A percentile compares a stretch with the other conserved stretches of the same genome.
These are phyloP conservation scores for Amanita thiersii DNA, from an alignment of 768 basidiomycete species.

Conservation along the genomic window DNA sequence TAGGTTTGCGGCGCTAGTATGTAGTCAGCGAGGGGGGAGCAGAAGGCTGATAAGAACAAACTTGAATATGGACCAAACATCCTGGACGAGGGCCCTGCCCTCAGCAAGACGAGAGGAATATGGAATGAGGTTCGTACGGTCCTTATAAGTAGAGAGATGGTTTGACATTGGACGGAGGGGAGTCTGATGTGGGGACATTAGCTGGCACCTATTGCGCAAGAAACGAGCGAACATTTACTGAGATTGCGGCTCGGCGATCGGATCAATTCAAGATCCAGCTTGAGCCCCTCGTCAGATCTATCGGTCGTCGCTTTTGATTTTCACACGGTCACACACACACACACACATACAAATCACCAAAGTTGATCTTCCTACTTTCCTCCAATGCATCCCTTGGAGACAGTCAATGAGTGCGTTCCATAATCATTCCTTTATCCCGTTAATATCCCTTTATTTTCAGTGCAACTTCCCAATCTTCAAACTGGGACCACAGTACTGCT, in stretches of 20 bases:
- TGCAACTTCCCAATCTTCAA: too few relatives aligned
- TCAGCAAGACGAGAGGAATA: constrained; percentile 67
- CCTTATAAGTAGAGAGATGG: constrained; percentile 15
- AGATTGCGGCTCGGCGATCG: too few relatives aligned
- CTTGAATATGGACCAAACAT: constrained; percentile 94
- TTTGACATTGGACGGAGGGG: constrained; percentile 11
- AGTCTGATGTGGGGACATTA: constrained; percentile 1
- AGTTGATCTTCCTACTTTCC: too few relatives aligned
- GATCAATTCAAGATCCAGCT: neutral
- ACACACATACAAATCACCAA: too few relatives aligned
- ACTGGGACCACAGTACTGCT: too few relatives aligned
- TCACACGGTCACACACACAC: too few relatives aligned
- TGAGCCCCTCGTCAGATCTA: too few relatives aligned
- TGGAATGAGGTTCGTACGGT: constrained; percentile 48
- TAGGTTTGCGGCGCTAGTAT: constrained; percentile 70
- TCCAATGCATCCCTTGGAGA: too few relatives aligned
- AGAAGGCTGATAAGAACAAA: constrained; percentile 21
- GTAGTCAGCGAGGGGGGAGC: constrained; percentile 5
- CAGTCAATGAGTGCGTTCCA: neutral
- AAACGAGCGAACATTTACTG: too few relatives aligned
- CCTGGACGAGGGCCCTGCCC: constrained; percentile 70
- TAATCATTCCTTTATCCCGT: neutral
- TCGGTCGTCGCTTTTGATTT: too few relatives aligned
- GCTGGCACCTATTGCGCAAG: too few relatives aligned
- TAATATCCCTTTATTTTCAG: too few relatives aligned